A percentile compares a stretch with the other conserved stretches of the same genome.
Evolutionary conservation across 176 grass and related monocot genomes (phyloP).

Genomic region (Dactylis glomerata): DNA sequence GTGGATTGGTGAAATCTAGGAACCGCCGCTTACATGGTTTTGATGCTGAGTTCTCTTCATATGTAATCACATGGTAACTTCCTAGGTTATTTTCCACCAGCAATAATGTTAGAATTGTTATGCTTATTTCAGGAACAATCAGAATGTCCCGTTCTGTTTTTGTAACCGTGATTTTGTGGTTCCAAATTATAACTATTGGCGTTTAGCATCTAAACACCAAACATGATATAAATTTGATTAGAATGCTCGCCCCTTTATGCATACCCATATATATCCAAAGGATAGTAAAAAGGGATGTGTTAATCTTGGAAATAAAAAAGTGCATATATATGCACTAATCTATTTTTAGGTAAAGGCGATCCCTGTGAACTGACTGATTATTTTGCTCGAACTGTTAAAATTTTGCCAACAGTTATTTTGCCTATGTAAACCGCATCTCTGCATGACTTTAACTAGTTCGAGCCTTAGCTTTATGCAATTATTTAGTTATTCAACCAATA

Average conservation of each 20-base stretch:
- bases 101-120: background rate
- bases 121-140: background rate
- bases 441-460: background rate
- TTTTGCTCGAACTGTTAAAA: background rate
- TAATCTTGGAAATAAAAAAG: background rate
- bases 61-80: background rate
- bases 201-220: background rate
- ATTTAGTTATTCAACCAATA: background rate
- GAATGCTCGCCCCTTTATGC: background rate
- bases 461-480: background rate
- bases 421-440: background rate
- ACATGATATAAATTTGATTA: background rate
- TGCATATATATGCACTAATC: background rate
- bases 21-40: background rate
- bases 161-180: background rate
- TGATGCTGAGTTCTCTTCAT: background rate
- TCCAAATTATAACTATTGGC: background rate
- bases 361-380: background rate
- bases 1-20: background rate
- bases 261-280: background rate
- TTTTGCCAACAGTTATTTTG: background rate
- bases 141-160: background rate
- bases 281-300: background rate
- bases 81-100: background rate
- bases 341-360: background rate